These are phyloP conservation scores for Trametes sanguinea DNA, from an alignment of 768 basidiomycete species.

Conservation along the genomic window DNA sequence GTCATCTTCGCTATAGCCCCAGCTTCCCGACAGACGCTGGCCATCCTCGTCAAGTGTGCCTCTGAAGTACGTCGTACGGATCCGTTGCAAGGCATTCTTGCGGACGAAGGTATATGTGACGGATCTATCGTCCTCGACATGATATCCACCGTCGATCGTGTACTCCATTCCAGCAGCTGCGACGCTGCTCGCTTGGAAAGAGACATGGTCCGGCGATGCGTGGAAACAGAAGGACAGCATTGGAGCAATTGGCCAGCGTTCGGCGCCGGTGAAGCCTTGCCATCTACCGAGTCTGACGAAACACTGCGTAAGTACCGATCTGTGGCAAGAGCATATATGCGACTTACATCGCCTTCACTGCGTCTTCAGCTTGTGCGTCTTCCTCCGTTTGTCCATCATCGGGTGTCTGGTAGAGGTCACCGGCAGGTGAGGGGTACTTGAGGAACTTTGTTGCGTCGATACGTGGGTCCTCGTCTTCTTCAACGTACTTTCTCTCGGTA, in stretches of 20 bases:
- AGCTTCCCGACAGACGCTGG: constrained; percentile 29
- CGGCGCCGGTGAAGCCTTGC: constrained; percentile 25
- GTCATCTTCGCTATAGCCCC: constrained; percentile 28
- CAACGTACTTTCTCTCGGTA: constrained; percentile 22
- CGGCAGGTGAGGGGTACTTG: constrained; percentile 26
- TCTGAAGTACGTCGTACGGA: constrained; percentile 27
- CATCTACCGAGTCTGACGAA: constrained; percentile 26
- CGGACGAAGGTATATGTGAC: constrained; percentile 25
- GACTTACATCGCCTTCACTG: constrained; percentile 13
- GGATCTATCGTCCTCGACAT: constrained; percentile 9
- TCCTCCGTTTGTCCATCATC: constrained; percentile 27
- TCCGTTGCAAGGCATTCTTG: constrained; percentile 26
- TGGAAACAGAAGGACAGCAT: constrained; percentile 13
- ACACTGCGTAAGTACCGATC: neutral
- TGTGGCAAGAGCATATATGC: no score
- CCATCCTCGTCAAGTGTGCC: constrained; percentile 26
- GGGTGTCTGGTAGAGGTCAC: constrained; percentile 9
- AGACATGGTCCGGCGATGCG: constrained; percentile 16
- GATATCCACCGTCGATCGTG: constrained; percentile 25
- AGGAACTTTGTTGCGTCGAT: constrained; percentile 23
- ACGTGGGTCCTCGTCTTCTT: constrained; percentile 29
- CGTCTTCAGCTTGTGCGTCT: constrained; percentile 12
- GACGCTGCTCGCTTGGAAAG: constrained; percentile 18
- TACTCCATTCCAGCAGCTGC: constrained; percentile 19
- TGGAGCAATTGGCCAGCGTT: constrained; percentile 8